Base-by-base conservation (phyloP, 331 rosid species). In the Phaseolus coccineus region DNA sequence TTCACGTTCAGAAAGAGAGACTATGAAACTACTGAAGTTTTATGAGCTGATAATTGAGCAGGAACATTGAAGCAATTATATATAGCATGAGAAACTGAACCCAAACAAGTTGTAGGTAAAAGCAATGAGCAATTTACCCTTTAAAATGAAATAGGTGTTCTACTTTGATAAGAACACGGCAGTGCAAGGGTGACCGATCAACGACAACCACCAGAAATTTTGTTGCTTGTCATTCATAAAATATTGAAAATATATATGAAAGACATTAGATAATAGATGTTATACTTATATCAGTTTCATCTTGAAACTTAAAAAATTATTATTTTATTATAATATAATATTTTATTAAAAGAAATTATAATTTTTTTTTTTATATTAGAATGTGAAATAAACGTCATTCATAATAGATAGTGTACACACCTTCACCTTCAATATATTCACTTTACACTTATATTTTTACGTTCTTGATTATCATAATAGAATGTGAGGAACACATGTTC, bases 151-250 rank as follows among this genome's bases (percentile, higher is more conserved):
- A 47, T 24, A 27, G 4, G n/a, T 28, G 51, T 44, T 55, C 46
- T 70, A 46, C 11, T 58, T 77, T 78, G 51, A 12, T 22, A 57
- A 8, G 50, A 46, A 27, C 71, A 58, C 52, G 51, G 30, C 52
- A 65, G 33, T 15, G 28, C 30, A 58, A 30, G 82, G 27, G 77
- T 44, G 64, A 70, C 83, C 3, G 78, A 71, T 71, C 72, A 71
- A 50, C 83, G 22, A 78, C 47, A 69, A 19, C 33, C n/a, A 78
- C n/a, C 76, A 19, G 30, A 57, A 57, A 78, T 57, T 19, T 19
- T 19, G 22, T 19, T 19, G 22, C 22, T 19, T 19, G 22, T 19
- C 22, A 19, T 28, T 1, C 22, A 19, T 19, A 19, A 19, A 19
- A 19, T 19, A 19, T 19, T 19, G 22, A 19, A 19, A 19, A 19